Conservation (phyloP, 352 stramenopile genomes). For the Pythium chondricola region DNA sequence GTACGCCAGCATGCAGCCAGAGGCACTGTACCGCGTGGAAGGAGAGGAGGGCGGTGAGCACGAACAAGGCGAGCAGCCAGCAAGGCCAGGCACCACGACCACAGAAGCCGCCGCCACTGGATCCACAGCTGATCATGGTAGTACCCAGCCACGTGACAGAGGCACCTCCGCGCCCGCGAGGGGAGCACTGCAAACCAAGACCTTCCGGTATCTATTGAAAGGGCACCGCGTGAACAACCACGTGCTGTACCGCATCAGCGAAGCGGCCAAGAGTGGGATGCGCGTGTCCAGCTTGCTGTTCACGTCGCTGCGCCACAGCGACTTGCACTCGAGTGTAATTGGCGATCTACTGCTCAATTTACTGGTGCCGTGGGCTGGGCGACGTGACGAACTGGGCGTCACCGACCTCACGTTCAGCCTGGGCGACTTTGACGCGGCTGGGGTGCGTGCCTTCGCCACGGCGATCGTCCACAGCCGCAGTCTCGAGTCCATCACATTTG, state of each 20-base stretch:
- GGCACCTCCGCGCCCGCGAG: slow-evolving; percentile 1
- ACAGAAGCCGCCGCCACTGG: background rate
- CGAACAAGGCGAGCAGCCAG: background rate
- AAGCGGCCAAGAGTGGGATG: slow-evolving; percentile 10
- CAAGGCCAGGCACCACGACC: background rate
- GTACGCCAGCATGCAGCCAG: too few relatives aligned
- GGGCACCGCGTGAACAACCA: slow-evolving; percentile 8
- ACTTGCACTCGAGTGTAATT: slow-evolving; percentile 14
- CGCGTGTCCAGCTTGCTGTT: slow-evolving; percentile 6
- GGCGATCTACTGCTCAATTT: slow-evolving; percentile 13
- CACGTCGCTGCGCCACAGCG: slow-evolving; percentile 1
- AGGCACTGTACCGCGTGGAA: too few relatives aligned
- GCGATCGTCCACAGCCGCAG: slow-evolving; percentile 12
- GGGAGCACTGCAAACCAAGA: slow-evolving; percentile 8
- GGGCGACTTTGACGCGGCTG: slow-evolving; percentile 8
- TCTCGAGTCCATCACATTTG: slow-evolving; percentile 3
- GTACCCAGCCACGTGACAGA: background rate
- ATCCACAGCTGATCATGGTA: background rate
- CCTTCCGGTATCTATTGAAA: slow-evolving; percentile 7
- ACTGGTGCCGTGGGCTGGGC: slow-evolving; percentile 12
- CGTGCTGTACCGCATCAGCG: slow-evolving; percentile 12
- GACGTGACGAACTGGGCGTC: slow-evolving; percentile 6
- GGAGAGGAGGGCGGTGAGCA: too few relatives aligned
- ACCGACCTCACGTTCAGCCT: background rate
- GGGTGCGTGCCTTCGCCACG: slow-evolving; percentile 10